A percentile compares a stretch with the other conserved stretches of the same genome.
Evolutionary conservation across 495 filamentous ascomycete genomes (phyloP).

Genomic region (Penicillium roqueforti): DNA sequence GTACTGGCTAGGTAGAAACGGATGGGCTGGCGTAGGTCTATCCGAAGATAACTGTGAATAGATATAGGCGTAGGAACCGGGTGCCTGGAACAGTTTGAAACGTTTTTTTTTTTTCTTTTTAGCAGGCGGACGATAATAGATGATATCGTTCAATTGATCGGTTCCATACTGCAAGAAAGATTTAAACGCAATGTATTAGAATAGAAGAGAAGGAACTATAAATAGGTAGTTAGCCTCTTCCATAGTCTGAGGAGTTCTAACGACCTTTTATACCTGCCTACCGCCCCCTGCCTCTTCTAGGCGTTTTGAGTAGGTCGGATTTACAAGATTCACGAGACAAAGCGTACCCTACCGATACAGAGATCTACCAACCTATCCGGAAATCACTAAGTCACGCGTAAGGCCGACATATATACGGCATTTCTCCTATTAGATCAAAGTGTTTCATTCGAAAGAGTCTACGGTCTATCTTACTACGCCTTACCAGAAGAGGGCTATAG

Average conservation of each 20-base stretch:
- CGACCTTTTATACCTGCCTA: slow-evolving; percentile 1
- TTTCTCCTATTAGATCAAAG: not conserved
- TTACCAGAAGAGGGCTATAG: not conserved
- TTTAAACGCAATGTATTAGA: no score
- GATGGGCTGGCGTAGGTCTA: no score
- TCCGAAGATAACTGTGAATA: no score
- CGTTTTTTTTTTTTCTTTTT: no score
- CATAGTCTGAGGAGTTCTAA: not conserved
- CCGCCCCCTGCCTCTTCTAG: not conserved
- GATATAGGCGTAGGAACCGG: no score
- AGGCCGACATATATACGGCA: not conserved
- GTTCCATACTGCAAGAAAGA: no score
- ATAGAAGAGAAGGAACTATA: slow-evolving; percentile 2
- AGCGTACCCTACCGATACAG: not conserved
- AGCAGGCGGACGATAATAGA: no score
- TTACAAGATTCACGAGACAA: not conserved
- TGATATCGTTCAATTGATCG: no score
- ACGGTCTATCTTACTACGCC: not conserved
- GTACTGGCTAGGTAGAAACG: no score
- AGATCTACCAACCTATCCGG: not conserved
- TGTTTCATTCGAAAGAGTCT: not conserved
- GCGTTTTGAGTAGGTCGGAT: not conserved
- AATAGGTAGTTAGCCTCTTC: not conserved
- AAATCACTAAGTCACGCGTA: not conserved
- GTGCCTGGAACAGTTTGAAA: no score